phyloP scores from a whole-genome alignment of 257 asterid species.

The Solanum pinnatisectum region DNA sequence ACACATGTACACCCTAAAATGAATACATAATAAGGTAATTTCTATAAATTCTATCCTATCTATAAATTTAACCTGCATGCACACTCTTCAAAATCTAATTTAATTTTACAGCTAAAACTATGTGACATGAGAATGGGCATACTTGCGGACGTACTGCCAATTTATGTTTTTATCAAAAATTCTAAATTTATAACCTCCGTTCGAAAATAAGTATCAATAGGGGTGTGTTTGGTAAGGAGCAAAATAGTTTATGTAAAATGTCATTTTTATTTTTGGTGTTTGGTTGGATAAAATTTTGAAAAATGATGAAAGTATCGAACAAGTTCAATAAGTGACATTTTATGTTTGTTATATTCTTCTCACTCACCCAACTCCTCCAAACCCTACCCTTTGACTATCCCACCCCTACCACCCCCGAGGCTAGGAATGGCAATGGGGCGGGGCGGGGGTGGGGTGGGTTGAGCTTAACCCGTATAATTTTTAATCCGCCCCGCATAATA shows the following conservation, averaged over 20 bases:
- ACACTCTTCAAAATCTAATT: background rate
- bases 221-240: background rate
- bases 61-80: background rate
- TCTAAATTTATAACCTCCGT: background rate
- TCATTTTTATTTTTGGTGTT: too few species aligned
- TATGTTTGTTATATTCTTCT: too few species aligned
- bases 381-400: background rate
- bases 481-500: too few species aligned
- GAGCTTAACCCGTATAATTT: too few species aligned
- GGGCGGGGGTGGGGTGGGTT: too few species aligned
- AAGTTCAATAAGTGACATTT: background rate
- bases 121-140: background rate
- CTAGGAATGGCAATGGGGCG: too few species aligned
- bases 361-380: background rate
- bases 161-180: background rate
- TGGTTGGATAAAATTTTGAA: too few species aligned
- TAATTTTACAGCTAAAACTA: background rate
- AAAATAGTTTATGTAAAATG: too few species aligned
- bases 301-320: too few species aligned
- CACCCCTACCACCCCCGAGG: too few species aligned
- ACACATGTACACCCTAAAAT: background rate
- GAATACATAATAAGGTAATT: background rate
- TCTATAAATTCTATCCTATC: background rate
- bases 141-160: background rate
- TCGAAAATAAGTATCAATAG: accelerated